Evolutionary conservation across 345 rosid genomes (phyloP).

Genomic region (Jatropha curcas): DNA sequence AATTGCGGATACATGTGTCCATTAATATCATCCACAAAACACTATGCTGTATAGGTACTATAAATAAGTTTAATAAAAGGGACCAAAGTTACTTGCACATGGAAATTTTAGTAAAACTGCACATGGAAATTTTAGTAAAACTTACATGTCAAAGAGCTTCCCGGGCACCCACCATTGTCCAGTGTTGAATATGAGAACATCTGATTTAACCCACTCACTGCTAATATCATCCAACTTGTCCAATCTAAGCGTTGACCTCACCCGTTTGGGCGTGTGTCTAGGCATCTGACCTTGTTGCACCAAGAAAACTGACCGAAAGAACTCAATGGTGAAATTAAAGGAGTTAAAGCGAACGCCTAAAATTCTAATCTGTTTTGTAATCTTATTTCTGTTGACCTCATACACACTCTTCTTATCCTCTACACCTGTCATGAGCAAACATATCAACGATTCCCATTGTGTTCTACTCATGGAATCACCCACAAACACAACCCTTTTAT

Average conservation of each 20-base stretch:
- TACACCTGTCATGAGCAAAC: constrained; percentile 80
- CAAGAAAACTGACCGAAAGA: constrained; percentile 87
- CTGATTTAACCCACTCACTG: constrained; percentile 69
- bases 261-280: constrained; percentile 74
- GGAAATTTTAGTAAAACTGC: constrained; percentile 2
- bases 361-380: constrained; percentile 76
- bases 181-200: constrained; percentile 77
- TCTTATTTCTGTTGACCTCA: constrained; percentile 73
- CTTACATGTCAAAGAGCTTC: constrained; percentile 86
- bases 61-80: background rate
- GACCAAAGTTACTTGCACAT: background rate
- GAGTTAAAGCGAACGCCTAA: constrained; percentile 77
- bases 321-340: constrained; percentile 73
- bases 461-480: constrained; percentile 93
- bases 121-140: constrained; percentile 23
- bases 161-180: constrained; percentile 99
- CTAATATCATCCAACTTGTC: constrained; percentile 77
- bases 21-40: constrained; percentile 11
- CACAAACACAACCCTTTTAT: constrained; percentile 76
- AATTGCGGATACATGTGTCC: background rate
- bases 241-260: constrained; percentile 64
- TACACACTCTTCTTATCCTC: constrained; percentile 80
- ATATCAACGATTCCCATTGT: constrained; percentile 89
- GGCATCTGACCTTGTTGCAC: constrained; percentile 75
- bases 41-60: background rate